Conservation (phyloP, 495 filamentous ascomycete genomes). For the Patellaria atrata region DNA sequence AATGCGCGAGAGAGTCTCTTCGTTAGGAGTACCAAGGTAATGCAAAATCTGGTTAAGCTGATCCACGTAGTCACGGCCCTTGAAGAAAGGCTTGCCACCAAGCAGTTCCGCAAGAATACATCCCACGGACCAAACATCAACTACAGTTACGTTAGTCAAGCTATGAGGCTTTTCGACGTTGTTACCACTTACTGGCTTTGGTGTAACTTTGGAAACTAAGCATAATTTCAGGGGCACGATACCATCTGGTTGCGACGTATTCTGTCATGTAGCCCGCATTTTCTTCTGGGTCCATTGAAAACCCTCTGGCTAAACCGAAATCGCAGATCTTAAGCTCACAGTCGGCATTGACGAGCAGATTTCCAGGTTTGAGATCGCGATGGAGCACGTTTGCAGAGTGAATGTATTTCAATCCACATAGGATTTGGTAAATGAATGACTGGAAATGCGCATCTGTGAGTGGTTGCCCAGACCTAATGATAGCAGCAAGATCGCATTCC, state of each 20-base stretch:
- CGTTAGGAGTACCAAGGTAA: slow-evolving; percentile 91
- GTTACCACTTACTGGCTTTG: slow-evolving; percentile 53
- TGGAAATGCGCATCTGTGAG: slow-evolving; percentile 98
- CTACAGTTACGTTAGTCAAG: slow-evolving; percentile 32
- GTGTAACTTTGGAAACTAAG: slow-evolving; percentile 99
- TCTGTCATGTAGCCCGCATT: slow-evolving; percentile 99
- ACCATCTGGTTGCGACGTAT: slow-evolving; percentile 99
- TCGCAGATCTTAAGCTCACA: slow-evolving; percentile 99
- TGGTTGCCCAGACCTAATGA: slow-evolving; percentile 95
- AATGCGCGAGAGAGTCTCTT: slow-evolving; percentile 86
- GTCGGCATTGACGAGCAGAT: slow-evolving; percentile 93
- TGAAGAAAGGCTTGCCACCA: slow-evolving; percentile 95
- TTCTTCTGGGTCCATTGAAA: slow-evolving; percentile 82
- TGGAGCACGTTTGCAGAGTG: slow-evolving; percentile 98
- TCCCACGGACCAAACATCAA: slow-evolving; percentile 97
- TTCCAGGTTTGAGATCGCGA: slow-evolving; percentile 93
- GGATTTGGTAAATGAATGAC: slow-evolving; percentile 99
- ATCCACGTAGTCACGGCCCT: slow-evolving; percentile 96
- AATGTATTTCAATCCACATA: slow-evolving; percentile 97
- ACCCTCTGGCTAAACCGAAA: slow-evolving; percentile 83
- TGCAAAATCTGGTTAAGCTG: slow-evolving; percentile 98
- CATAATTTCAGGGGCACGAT: slow-evolving; percentile 99
- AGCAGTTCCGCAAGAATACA: slow-evolving; percentile 96
- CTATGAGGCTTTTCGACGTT: slow-evolving; percentile 1
- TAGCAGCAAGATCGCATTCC: slow-evolving; percentile 97